Evolutionary conservation across 2,329 filamentous ascomycete species (phyloP).

Genomic region (Penicillium nordicum): DNA sequence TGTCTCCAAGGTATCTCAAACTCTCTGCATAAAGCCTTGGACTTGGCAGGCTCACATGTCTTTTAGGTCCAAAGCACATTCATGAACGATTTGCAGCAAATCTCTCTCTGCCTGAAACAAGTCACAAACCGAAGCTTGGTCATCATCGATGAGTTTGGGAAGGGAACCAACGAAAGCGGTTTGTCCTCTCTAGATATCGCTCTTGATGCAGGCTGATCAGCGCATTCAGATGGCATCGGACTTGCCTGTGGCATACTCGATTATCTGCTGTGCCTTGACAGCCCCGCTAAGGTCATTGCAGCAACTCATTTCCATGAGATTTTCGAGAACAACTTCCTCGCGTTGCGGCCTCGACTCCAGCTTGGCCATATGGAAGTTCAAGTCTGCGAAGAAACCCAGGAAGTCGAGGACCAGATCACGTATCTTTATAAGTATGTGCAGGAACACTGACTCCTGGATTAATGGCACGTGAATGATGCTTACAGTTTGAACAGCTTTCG

Average conservation of each 20-base stretch:
- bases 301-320: constrained; percentile 63
- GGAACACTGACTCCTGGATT: not conserved
- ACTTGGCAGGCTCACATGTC: not conserved
- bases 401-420: constrained; percentile 53
- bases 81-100: constrained; percentile 83
- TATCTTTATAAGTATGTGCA: constrained; percentile 63
- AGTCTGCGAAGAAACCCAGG: constrained; percentile 42
- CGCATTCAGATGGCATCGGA: constrained; percentile 57
- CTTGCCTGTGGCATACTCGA: constrained; percentile 61
- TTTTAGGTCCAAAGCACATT: constrained; percentile 60
- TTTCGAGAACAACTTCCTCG: constrained; percentile 53
- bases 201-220: constrained; percentile 4
- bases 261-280: constrained; percentile 50
- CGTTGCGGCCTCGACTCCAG: constrained; percentile 44
- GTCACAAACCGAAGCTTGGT: constrained; percentile 74
- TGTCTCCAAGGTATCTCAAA: constrained; percentile 52
- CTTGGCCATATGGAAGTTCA: constrained; percentile 60
- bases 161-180: constrained; percentile 61
- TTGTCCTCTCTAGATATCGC: not conserved
- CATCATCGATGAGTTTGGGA: constrained; percentile 89
- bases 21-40: not conserved
- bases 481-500: constrained; percentile 41
- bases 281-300: constrained; percentile 58
- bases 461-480: not conserved
- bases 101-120: constrained; percentile 70